Conservation (phyloP, 1,139 yeast genomes). For the Candida sanyaensis region DNA sequence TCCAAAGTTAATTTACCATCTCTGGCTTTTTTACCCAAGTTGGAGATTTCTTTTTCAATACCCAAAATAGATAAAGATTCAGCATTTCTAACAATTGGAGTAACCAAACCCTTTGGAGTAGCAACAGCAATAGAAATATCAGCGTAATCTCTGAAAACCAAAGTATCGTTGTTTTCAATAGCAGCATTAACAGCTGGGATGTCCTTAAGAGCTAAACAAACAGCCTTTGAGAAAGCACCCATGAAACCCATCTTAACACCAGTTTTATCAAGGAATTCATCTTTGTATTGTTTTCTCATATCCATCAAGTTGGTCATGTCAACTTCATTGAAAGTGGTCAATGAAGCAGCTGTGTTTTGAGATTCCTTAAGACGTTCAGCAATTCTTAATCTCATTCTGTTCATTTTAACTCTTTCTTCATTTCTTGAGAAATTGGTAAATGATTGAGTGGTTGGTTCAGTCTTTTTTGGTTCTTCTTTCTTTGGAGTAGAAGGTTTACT, state of each 20-base stretch:
- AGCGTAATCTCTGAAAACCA: constrained; percentile 94
- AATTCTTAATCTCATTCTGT: constrained; percentile 98
- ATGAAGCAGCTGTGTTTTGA: constrained; percentile 97
- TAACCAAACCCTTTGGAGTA: constrained; percentile 98
- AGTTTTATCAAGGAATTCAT: constrained; percentile 90
- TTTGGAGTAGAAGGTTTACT: constrained; percentile 19
- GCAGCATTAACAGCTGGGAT: constrained; percentile 95
- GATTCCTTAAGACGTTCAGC: constrained; percentile 99
- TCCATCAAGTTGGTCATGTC: constrained; percentile 93
- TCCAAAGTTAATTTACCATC: constrained; percentile 95
- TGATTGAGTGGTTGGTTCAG: constrained; percentile 36
- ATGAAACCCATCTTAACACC: constrained; percentile 97
- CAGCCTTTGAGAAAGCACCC: constrained; percentile 98
- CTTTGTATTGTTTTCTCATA: constrained; percentile 96
- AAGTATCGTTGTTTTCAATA: constrained; percentile 88
- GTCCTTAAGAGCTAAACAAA: constrained; percentile 90
- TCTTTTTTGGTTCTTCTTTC: constrained; percentile 17
- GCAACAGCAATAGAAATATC: constrained; percentile 98
- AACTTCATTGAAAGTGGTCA: constrained; percentile 97
- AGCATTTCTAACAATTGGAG: constrained; percentile 97
- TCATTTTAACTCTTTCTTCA: constrained; percentile 96
- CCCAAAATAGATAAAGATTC: constrained; percentile 89
- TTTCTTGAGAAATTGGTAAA: constrained; percentile 74
- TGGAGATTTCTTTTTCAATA: constrained; percentile 82
- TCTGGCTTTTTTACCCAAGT: constrained; percentile 90